phyloP scores from a whole-genome alignment of 768 basidiomycete genomes.

The Podaxis sp. region DNA sequence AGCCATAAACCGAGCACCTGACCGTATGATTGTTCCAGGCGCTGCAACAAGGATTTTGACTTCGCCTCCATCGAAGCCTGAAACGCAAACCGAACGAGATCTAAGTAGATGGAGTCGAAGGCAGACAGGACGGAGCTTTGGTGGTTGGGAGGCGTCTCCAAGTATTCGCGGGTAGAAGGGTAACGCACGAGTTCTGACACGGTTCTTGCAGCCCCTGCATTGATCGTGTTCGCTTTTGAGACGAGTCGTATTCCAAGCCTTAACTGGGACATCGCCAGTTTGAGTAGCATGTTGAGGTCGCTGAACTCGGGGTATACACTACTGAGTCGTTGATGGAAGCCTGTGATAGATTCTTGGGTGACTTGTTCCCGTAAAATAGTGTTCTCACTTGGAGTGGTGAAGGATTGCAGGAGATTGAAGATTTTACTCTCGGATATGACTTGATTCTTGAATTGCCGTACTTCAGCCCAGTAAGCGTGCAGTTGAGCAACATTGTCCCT shows the following conservation, averaged over 20 bases:
- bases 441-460: constrained; percentile 71
- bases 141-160: background rate
- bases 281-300: constrained; percentile 71
- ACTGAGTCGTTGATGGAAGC: constrained; percentile 74
- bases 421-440: constrained; percentile 33
- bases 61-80: constrained; percentile 45
- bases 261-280: constrained; percentile 62
- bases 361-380: constrained; percentile 61
- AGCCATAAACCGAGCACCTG: constrained; percentile 81
- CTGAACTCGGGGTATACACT: constrained; percentile 64
- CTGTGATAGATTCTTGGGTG: constrained; percentile 74
- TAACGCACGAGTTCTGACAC: constrained; percentile 46
- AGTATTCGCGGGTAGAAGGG: constrained; percentile 40
- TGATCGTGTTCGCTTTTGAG: constrained; percentile 19
- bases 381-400: background rate
- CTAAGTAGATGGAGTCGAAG: constrained; percentile 46
- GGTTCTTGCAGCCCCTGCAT: constrained; percentile 23
- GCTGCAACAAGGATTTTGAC: constrained; percentile 26
- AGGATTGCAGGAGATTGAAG: constrained; percentile 32
- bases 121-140: constrained; percentile 31
- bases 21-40: constrained; percentile 58
- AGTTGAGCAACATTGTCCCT: constrained; percentile 48
- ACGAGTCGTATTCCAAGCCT: constrained; percentile 67
- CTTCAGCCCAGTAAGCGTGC: constrained; percentile 72
- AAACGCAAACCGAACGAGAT: constrained; percentile 45